phyloP scores from a whole-genome alignment of 2,329 filamentous ascomycete species.

The Akanthomyces uredinophilus region DNA sequence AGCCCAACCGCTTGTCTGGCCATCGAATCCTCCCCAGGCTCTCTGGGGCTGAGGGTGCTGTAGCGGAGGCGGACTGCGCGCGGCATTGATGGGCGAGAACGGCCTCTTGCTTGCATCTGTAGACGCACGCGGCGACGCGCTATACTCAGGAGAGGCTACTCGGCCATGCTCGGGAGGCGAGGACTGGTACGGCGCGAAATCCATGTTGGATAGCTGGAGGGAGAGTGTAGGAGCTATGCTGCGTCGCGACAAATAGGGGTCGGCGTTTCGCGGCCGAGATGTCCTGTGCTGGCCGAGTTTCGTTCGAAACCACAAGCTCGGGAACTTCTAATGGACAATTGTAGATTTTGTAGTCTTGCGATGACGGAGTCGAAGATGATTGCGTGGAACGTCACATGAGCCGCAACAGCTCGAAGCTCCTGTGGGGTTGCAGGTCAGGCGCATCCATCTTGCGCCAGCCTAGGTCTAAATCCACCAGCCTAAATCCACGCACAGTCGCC shows the following conservation, averaged over 20 bases:
- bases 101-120: slow-evolving; percentile 46
- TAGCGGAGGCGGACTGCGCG: slow-evolving; percentile 36
- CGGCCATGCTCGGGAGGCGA: slow-evolving; percentile 80
- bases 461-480: too few species aligned
- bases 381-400: slow-evolving; percentile 2
- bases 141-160: slow-evolving; percentile 62
- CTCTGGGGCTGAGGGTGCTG: slow-evolving; percentile 53
- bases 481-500: background rate
- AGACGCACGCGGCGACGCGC: slow-evolving; percentile 52
- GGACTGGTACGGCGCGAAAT: slow-evolving; percentile 97
- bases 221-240: background rate
- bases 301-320: background rate
- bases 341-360: background rate
- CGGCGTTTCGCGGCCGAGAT: background rate
- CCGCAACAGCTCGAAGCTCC: slow-evolving; percentile 9
- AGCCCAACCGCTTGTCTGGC: slow-evolving; percentile 29
- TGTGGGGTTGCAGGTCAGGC: slow-evolving; percentile 12
- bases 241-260: background rate
- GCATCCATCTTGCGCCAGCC: background rate
- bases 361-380: background rate
- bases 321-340: background rate
- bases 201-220: slow-evolving; percentile 49
- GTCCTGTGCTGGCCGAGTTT: background rate
- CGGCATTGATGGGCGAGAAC: slow-evolving; percentile 45
- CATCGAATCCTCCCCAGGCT: slow-evolving; percentile 42